A percentile compares a stretch with the other conserved stretches of the same genome.
phyloP scores from a whole-genome alignment of 164 flowering plant species.

The Liriodendron chinense region DNA sequence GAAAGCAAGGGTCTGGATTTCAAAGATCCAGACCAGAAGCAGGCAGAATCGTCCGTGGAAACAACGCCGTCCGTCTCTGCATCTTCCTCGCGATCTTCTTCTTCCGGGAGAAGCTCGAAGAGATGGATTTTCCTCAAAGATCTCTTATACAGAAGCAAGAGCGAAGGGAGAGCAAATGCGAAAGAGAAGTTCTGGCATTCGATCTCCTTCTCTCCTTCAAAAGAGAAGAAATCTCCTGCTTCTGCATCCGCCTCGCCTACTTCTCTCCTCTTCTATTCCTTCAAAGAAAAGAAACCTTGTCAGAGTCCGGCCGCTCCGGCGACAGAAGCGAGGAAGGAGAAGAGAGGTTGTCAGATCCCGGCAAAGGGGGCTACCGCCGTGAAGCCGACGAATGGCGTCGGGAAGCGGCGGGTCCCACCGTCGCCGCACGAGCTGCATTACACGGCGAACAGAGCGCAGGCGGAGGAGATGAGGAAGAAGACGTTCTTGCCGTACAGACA shows the following conservation, averaged over 20 bases:
- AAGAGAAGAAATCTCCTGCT: conserved; percentile 19
- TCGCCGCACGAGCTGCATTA: conserved; percentile 60
- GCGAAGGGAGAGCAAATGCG: conserved; percentile 42
- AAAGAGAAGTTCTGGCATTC: conserved; percentile 37
- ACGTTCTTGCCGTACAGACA: conserved; percentile 61
- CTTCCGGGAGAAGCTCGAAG: conserved; percentile 36
- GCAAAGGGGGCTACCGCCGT: conserved; percentile 10
- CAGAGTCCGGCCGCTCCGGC: not conserved
- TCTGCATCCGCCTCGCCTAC: conserved; percentile 2
- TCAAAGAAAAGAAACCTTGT: conserved; percentile 17
- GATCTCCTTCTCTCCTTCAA: conserved; percentile 22
- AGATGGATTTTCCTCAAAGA: conserved; percentile 39
- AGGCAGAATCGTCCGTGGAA: conserved; percentile 18
- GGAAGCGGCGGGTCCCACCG: conserved; percentile 29
- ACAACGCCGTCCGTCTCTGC: conserved; percentile 39
- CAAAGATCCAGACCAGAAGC: conserved; percentile 10
- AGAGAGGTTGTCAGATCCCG: not conserved
- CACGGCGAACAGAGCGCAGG: conserved; percentile 53
- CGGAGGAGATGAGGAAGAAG: conserved; percentile 67
- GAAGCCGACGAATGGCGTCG: conserved; percentile 30
- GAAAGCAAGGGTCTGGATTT: conserved; percentile 12
- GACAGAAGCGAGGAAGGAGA: not conserved
- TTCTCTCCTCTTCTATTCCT: not conserved
- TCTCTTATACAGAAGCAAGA: conserved; percentile 45
- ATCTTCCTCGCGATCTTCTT: conserved; percentile 39